A percentile compares a stretch with the other conserved stretches of the same genome.
These are phyloP conservation scores for Colletotrichum cereale DNA, from an alignment of 2,329 filamentous ascomycete genomes.

Conservation along the genomic window DNA sequence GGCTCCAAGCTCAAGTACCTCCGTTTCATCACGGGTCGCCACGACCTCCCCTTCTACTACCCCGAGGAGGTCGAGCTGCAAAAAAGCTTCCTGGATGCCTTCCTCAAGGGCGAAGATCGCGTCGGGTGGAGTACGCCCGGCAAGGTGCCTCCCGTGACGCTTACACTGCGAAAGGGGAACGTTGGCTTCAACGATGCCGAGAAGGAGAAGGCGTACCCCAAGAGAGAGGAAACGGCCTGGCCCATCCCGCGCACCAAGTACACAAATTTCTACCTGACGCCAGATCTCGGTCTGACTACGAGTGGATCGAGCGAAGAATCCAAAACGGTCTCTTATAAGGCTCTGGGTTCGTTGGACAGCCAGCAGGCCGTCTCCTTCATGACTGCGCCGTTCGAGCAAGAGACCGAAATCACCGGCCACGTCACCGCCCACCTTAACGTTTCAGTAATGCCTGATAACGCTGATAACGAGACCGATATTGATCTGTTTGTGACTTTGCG, in stretches of 20 bases:
- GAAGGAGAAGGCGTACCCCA: constrained; percentile 66
- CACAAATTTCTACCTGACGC: constrained; percentile 70
- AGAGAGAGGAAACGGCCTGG: constrained; percentile 73
- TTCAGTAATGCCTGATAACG: constrained; percentile 69
- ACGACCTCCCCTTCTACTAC: constrained; percentile 81
- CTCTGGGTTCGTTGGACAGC: constrained; percentile 68
- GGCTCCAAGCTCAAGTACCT: constrained; percentile 77
- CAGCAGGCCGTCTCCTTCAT: constrained; percentile 69
- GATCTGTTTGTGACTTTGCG: constrained; percentile 74
- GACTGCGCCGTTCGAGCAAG: constrained; percentile 67
- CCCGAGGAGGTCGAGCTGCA: constrained; percentile 76
- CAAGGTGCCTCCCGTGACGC: constrained; percentile 69
- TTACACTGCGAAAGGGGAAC: constrained; percentile 75
- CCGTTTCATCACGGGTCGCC: constrained; percentile 76
- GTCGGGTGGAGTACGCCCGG: constrained; percentile 71
- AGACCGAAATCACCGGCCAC: constrained; percentile 79
- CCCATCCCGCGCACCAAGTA: constrained; percentile 76
- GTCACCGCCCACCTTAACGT: constrained; percentile 74
- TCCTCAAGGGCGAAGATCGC: constrained; percentile 75
- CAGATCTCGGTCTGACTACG: constrained; percentile 55
- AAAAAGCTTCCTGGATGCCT: constrained; percentile 76
- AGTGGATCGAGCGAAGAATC: constrained; percentile 44
- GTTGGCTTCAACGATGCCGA: constrained; percentile 75
- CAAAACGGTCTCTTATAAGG: constrained; percentile 64
- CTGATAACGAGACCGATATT: constrained; percentile 61